phyloP scores from a whole-genome alignment of 169 alveolate genomes.

The Cryptosporidium andersoni region DNA sequence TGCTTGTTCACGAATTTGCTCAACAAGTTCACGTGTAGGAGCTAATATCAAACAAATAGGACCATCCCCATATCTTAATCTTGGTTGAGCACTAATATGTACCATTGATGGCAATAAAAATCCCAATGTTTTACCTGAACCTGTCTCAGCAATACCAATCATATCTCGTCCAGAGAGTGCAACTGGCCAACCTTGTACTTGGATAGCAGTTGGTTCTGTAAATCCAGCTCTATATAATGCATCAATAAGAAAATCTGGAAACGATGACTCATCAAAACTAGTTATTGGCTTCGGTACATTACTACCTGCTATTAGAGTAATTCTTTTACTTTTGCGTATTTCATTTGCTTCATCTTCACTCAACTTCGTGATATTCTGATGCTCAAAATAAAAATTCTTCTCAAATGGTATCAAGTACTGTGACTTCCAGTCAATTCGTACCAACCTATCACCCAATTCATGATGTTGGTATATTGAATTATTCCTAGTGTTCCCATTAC shows the following conservation, averaged over 20 bases:
- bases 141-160: slow-evolving; percentile 98
- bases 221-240: slow-evolving; percentile 86
- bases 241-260: slow-evolving; percentile 91
- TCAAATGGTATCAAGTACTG: slow-evolving; percentile 87
- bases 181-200: slow-evolving; percentile 96
- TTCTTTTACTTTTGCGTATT: slow-evolving; percentile 81
- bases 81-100: slow-evolving; percentile 91
- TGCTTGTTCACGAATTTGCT: slow-evolving; percentile 94
- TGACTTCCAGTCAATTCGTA: slow-evolving; percentile 85
- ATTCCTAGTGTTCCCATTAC: background rate
- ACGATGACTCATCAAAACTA: slow-evolving; percentile 88
- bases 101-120: slow-evolving; percentile 95
- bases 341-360: slow-evolving; percentile 85
- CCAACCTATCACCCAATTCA: slow-evolving; percentile 79
- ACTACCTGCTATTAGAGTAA: slow-evolving; percentile 86
- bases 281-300: slow-evolving; percentile 91
- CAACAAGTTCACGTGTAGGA: slow-evolving; percentile 99
- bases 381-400: slow-evolving; percentile 92
- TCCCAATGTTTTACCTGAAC: slow-evolving; percentile 98
- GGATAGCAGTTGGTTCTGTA: slow-evolving; percentile 94
- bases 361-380: slow-evolving; percentile 83
- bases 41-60: slow-evolving; percentile 97
- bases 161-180: slow-evolving; percentile 94
- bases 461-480: background rate
- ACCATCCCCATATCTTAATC: slow-evolving; percentile 91